These are phyloP conservation scores for Trametes meyenii DNA, from an alignment of 768 basidiomycete genomes.

Conservation along the genomic window DNA sequence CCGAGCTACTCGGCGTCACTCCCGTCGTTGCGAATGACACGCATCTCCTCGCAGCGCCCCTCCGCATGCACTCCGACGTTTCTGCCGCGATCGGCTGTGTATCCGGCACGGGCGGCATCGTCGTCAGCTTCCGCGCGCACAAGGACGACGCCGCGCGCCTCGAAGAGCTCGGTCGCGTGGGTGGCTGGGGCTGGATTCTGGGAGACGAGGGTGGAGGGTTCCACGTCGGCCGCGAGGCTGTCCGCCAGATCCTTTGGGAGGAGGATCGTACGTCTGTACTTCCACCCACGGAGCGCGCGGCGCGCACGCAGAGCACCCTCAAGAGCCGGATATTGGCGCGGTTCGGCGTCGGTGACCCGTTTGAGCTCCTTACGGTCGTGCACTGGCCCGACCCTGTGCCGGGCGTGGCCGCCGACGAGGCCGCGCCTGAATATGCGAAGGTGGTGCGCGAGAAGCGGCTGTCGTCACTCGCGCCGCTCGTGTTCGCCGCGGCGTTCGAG, in stretches of 20 bases:
- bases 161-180: slow-evolving; percentile 66
- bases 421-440: slow-evolving; percentile 27
- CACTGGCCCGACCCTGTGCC: slow-evolving; percentile 61
- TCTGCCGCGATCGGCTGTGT: slow-evolving; percentile 71
- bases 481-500: slow-evolving; percentile 78
- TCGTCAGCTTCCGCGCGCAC: slow-evolving; percentile 55
- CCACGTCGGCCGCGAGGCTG: slow-evolving; percentile 74
- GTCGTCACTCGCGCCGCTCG: slow-evolving; percentile 71
- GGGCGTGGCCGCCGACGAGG: slow-evolving; percentile 25
- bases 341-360: slow-evolving; percentile 58
- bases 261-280: slow-evolving; percentile 52
- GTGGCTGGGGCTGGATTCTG: slow-evolving; percentile 85
- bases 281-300: slow-evolving; percentile 20
- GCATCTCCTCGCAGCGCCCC: slow-evolving; percentile 79
- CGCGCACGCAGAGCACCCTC: slow-evolving; percentile 35
- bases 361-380: slow-evolving; percentile 66
- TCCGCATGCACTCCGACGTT: slow-evolving; percentile 62
- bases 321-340: slow-evolving; percentile 50
- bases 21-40: slow-evolving; percentile 76
- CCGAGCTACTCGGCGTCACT: slow-evolving; percentile 61
- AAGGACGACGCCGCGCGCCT: slow-evolving; percentile 41
- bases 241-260: slow-evolving; percentile 66
- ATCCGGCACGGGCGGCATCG: slow-evolving; percentile 81
- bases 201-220: slow-evolving; percentile 87
- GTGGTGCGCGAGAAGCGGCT: slow-evolving; percentile 71